A percentile compares a stretch with the other conserved stretches of the same genome.
Conservation (phyloP, 108 stramenopile genomes). For the Nitzschia sp. region DNA sequence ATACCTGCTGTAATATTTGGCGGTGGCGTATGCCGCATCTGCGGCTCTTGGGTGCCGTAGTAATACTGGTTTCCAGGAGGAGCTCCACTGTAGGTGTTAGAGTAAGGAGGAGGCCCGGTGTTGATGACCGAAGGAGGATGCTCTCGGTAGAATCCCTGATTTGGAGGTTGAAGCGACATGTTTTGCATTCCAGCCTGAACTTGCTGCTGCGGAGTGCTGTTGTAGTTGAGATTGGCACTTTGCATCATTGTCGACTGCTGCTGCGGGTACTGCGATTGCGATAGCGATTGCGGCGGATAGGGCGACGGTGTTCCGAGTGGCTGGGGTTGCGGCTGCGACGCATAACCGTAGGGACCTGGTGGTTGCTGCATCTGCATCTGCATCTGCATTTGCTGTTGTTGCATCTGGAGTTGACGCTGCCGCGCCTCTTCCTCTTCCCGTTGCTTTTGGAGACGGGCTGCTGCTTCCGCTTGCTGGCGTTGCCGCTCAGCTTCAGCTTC, state of each 20-base stretch:
- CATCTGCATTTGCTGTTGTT: constrained; percentile 19
- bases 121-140: constrained; percentile 10
- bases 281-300: not conserved
- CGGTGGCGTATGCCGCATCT: constrained; percentile 3
- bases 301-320: not conserved
- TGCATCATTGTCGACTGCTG: constrained; percentile 9
- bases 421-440: constrained; percentile 24
- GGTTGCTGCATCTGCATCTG: constrained; percentile 29
- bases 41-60: constrained; percentile 26
- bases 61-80: constrained; percentile 23
- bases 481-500: constrained; percentile 29
- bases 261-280: constrained; percentile 7
- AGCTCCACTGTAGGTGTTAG: constrained; percentile 31
- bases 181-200: constrained; percentile 19
- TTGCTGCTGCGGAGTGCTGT: not conserved
- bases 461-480: constrained; percentile 41
- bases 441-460: constrained; percentile 21
- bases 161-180: not conserved
- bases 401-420: constrained; percentile 34
- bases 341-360: constrained; percentile 11
- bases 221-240: not conserved
- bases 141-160: constrained; percentile 25
- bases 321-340: not conserved
- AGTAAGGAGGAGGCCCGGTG: constrained; percentile 11
- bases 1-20: constrained; percentile 40